Conservation (phyloP, 2,329 filamentous ascomycete genomes). For the Penicillium sp. region DNA sequence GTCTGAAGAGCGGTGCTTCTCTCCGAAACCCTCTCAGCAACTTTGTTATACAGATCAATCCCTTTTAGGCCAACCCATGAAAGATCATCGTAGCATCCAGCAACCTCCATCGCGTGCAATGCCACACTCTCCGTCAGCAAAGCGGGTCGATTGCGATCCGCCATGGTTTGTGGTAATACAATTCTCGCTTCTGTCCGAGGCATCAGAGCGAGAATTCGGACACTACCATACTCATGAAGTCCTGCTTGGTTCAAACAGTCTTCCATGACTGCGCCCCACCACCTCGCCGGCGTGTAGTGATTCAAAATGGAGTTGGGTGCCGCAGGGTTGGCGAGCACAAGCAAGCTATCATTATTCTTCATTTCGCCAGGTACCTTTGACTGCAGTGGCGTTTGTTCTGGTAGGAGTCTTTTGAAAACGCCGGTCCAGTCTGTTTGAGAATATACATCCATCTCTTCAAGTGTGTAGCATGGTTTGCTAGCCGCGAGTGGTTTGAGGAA, state of each 20-base stretch:
- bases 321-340: conserved; percentile 72
- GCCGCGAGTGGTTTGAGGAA: conserved; percentile 65
- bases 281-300: conserved; percentile 57
- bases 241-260: conserved; percentile 61
- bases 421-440: conserved; percentile 60
- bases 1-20: conserved; percentile 33
- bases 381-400: conserved; percentile 51
- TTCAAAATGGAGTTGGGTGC: conserved; percentile 58
- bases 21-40: conserved; percentile 33
- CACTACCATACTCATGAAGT: conserved; percentile 76
- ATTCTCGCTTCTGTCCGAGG: conserved; percentile 62
- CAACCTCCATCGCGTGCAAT: conserved; percentile 57
- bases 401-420: conserved; percentile 48
- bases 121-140: conserved; percentile 62
- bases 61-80: conserved; percentile 28
- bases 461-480: conserved; percentile 50
- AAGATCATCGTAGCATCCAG: conserved; percentile 42
- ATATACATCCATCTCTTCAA: conserved; percentile 61
- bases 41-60: conserved; percentile 28
- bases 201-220: conserved; percentile 78
- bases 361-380: conserved; percentile 47
- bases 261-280: conserved; percentile 59
- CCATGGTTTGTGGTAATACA: conserved; percentile 65
- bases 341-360: conserved; percentile 70
- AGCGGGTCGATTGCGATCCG: conserved; percentile 59